Evolutionary conservation across 2,329 filamentous ascomycete genomes (phyloP).

Genomic region (Stagonosporopsis cucurbitacearum): DNA sequence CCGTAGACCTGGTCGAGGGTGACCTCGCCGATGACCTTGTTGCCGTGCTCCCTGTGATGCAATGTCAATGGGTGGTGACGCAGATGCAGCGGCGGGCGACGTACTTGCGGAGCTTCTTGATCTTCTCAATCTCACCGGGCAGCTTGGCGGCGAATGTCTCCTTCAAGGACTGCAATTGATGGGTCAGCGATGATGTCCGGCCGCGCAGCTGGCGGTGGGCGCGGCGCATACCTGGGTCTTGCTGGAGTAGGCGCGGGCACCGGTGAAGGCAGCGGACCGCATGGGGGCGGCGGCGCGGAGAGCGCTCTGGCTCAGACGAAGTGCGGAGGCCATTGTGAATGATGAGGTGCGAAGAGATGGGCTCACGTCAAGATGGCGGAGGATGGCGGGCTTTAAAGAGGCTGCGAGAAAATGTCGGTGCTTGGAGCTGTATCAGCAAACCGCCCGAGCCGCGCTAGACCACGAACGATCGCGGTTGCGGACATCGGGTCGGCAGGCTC

Average conservation of each 20-base stretch:
- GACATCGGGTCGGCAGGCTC: slow-evolving; percentile 6
- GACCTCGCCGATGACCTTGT: slow-evolving; percentile 95
- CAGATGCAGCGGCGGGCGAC: slow-evolving; percentile 11
- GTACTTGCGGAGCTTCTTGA: slow-evolving; percentile 98
- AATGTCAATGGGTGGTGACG: slow-evolving; percentile 35
- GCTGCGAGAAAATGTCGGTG: slow-evolving; percentile 37
- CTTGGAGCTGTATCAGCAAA: slow-evolving; percentile 19
- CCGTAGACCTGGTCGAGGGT: slow-evolving; percentile 99
- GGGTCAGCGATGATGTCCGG: slow-evolving; percentile 36
- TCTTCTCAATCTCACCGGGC: slow-evolving; percentile 96
- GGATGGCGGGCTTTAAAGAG: slow-evolving; percentile 41
- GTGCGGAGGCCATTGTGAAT: slow-evolving; percentile 78
- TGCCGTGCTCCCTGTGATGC: slow-evolving; percentile 79
- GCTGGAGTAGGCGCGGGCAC: slow-evolving; percentile 87
- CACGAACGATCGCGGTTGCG: not conserved
- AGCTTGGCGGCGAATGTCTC: slow-evolving; percentile 97
- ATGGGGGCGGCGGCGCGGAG: slow-evolving; percentile 74
- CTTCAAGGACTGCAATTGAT: slow-evolving; percentile 78
- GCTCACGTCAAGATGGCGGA: slow-evolving; percentile 39
- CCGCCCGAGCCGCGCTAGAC: slow-evolving; percentile 1
- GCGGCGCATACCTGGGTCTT: slow-evolving; percentile 76
- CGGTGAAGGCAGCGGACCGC: slow-evolving; percentile 78
- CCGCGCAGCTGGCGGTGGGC: not conserved
- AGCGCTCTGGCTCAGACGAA: slow-evolving; percentile 81
- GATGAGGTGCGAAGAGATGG: slow-evolving; percentile 35